Percentiles rank a stretch among this genome's conserved stretches.
phyloP scores from a whole-genome alignment of 2,329 filamentous ascomycete genomes.

The Daldinia sp. region DNA sequence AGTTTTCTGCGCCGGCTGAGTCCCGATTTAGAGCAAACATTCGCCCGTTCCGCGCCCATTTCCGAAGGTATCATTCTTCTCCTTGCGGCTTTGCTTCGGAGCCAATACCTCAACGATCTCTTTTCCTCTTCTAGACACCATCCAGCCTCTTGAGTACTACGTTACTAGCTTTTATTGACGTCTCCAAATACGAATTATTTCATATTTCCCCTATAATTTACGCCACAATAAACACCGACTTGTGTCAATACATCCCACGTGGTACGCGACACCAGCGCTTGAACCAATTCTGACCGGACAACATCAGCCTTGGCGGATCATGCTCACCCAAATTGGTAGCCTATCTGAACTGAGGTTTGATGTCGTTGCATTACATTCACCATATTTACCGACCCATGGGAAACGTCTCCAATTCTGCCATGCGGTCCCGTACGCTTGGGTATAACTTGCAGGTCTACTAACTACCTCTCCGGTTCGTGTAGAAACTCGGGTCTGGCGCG shows the following conservation, averaged over 20 bases:
- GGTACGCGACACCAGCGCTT: slow-evolving; percentile 6
- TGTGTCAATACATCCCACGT: background rate
- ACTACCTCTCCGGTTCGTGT: slow-evolving; percentile 1
- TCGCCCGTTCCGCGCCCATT: slow-evolving; percentile 28
- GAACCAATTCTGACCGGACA: slow-evolving; percentile 10
- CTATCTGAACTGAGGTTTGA: background rate
- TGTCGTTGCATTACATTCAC: background rate
- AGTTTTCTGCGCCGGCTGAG: background rate
- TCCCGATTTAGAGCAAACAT: slow-evolving; percentile 9
- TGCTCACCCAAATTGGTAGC: slow-evolving; percentile 4
- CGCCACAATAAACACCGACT: slow-evolving; percentile 4
- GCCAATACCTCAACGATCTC: slow-evolving; percentile 3
- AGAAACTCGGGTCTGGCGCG: slow-evolving; percentile 10
- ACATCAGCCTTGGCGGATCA: slow-evolving; percentile 3
- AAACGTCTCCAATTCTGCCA: background rate
- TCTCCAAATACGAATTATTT: slow-evolving; percentile 1
- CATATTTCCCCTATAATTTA: slow-evolving; percentile 9
- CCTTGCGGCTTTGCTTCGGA: slow-evolving; percentile 16
- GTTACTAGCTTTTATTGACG: background rate
- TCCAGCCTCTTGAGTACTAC: slow-evolving; percentile 17
- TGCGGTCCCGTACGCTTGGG: slow-evolving; percentile 18
- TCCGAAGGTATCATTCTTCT: slow-evolving; percentile 29
- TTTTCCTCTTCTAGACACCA: slow-evolving; percentile 7
- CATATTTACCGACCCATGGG: background rate
- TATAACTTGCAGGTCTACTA: slow-evolving; percentile 4